Evolutionary conservation across 2,329 filamentous ascomycete genomes (phyloP), one percentile per base, ranked within the genome.

Genomic region (Colletotrichum agaves): DNA sequence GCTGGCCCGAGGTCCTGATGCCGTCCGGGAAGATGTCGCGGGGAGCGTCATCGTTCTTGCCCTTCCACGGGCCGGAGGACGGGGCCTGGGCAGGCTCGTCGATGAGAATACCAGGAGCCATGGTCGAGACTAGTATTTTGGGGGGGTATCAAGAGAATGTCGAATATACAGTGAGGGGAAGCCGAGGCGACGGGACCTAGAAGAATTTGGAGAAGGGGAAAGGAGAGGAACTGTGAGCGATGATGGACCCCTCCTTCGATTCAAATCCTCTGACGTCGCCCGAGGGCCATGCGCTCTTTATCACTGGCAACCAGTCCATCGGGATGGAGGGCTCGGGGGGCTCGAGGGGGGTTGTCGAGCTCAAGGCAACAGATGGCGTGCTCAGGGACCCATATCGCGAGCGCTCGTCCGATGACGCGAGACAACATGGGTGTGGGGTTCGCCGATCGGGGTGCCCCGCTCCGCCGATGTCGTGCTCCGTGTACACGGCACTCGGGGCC

Each of bases 1-100:
- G 90, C 76, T 95, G 92, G 43, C 92, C 92, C 0, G 90, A 85
- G 0, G 85, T 87, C 47, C 81, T 78, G 75, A 83, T 82, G 43
- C 82, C 82, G 56, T 84, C 82, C 4, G 82, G 82, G 74, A 84
- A 84, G 69, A 83, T 75, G 69, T 74, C 71, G 13, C 73, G 74
- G 1, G 78, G 76, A 1, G 77, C 78, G 17, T 78, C 73, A 49
- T 75, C 60, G 70, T 78, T 79, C 71, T 77, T 77, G 5, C 61
- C 66, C 65, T 71, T 69, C 62, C 67, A 70, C 4, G 61, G 55
- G 2, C 46, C 61, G 11, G 63, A 27, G 13, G 63, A 35, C 27
- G 55, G 17, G 17, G 60, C 46, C 43, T 63, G 57, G 11, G 64
- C 43, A 23, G 64, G 43, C 41, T 73, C 71, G 53, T 71, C 63